Conservation (phyloP, 1,139 yeast species). For the Pichia sp. region DNA sequence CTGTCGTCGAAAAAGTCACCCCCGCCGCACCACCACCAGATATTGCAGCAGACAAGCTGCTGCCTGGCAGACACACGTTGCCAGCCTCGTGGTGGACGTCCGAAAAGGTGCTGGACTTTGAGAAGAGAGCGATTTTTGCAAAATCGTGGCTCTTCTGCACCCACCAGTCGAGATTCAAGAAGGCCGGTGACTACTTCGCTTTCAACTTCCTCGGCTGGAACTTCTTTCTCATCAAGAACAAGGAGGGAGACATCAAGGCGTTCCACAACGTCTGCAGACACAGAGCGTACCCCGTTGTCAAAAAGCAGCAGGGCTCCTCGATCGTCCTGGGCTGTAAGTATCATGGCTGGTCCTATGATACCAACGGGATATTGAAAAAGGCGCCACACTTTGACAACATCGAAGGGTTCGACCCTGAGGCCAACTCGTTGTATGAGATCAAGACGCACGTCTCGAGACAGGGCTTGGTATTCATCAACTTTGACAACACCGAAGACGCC, state of each 20-base stretch:
- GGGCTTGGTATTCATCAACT: conserved; percentile 55
- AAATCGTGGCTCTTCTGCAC: conserved; percentile 53
- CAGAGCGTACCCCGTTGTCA: conserved; percentile 57
- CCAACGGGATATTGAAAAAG: conserved; percentile 52
- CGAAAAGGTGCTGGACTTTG: conserved; percentile 52
- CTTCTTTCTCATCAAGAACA: conserved; percentile 53
- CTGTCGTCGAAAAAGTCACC: conserved; percentile 21
- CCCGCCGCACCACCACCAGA: conserved; percentile 29
- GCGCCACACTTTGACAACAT: conserved; percentile 60
- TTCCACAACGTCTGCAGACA: conserved; percentile 64
- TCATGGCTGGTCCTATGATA: conserved; percentile 63
- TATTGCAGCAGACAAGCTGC: conserved; percentile 21
- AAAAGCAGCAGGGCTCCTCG: conserved; percentile 55
- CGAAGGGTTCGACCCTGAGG: conserved; percentile 52
- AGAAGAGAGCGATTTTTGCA: conserved; percentile 52
- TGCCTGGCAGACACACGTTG: conserved; percentile 50
- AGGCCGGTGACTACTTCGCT: conserved; percentile 53
- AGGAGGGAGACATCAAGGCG: conserved; percentile 48
- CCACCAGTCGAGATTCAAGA: conserved; percentile 47
- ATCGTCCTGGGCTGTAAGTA: conserved; percentile 55
- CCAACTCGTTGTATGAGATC: conserved; percentile 52
- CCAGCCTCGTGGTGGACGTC: conserved; percentile 68
- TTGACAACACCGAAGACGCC: conserved; percentile 37
- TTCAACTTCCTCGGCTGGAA: conserved; percentile 49
- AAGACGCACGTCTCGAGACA: conserved; percentile 51